These are phyloP conservation scores for Gyromitra esculenta DNA, from an alignment of 2,329 filamentous ascomycete species.

Conservation along the genomic window DNA sequence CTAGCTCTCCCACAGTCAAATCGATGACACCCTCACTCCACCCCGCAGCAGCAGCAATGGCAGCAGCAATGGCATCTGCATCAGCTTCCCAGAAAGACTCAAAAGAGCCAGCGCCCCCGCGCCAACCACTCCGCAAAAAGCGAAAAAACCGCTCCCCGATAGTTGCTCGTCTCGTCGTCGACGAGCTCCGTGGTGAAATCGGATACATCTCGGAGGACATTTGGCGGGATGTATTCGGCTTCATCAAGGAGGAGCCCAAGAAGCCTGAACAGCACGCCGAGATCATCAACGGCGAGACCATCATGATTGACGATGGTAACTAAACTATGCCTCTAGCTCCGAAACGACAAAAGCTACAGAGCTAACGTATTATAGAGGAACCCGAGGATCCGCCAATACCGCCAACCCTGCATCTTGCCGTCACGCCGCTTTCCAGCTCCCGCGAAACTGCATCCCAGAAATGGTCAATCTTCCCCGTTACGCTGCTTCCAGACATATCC, in stretches of 20 bases:
- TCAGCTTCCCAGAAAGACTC: constrained; percentile 1
- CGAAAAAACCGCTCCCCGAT: constrained; percentile 75
- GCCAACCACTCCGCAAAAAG: constrained; percentile 48
- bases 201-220: constrained; percentile 88
- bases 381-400: constrained; percentile 63
- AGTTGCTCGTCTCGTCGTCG: constrained; percentile 81
- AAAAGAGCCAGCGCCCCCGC: constrained; percentile 33
- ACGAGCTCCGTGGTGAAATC: constrained; percentile 85
- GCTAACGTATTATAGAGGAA: constrained; percentile 56
- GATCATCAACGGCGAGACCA: constrained; percentile 56
- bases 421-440: constrained; percentile 61
- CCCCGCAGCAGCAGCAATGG: constrained; percentile 39
- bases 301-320: constrained; percentile 51
- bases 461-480: constrained; percentile 88
- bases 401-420: constrained; percentile 61
- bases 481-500: constrained; percentile 63
- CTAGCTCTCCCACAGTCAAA: not conserved
- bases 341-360: constrained; percentile 62
- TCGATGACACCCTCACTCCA: constrained; percentile 45
- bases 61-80: constrained; percentile 30
- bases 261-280: constrained; percentile 62
- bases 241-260: constrained; percentile 62
- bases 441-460: constrained; percentile 68
- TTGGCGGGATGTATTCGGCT: constrained; percentile 80
- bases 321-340: constrained; percentile 56